Percentiles rank a stretch among this genome's conserved stretches.
Conservation (phyloP, 345 rosid species). For the Rhizophora apiculata region DNA sequence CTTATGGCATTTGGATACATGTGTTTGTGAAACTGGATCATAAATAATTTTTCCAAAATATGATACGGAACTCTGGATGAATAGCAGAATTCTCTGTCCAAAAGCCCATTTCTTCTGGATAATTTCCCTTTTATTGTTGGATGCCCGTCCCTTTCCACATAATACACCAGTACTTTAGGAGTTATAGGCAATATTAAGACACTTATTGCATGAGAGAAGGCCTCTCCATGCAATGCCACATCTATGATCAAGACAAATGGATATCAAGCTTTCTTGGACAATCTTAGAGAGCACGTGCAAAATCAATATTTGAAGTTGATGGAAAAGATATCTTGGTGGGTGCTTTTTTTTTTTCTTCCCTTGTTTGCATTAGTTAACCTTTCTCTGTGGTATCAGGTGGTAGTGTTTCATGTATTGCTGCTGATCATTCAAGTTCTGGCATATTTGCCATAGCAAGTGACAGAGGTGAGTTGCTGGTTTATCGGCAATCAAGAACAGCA, state of each 20-base stretch:
- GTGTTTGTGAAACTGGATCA: no score
- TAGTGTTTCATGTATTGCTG: slow-evolving; percentile 59
- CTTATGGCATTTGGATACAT: no score
- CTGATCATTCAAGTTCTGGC: slow-evolving; percentile 53
- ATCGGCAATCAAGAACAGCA: slow-evolving; percentile 23
- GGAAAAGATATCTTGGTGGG: background rate
- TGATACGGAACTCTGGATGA: no score
- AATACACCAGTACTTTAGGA: background rate
- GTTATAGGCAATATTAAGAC: background rate
- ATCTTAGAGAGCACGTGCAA: background rate
- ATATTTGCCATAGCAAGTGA: slow-evolving; percentile 50
- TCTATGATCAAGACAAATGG: background rate
- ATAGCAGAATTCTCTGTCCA: no score
- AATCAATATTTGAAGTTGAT: background rate
- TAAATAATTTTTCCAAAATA: no score
- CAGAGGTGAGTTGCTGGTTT: slow-evolving; percentile 66
- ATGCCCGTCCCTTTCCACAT: background rate
- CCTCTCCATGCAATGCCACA: background rate
- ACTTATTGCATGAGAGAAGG: background rate
- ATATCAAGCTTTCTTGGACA: background rate
- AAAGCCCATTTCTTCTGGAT: no score
- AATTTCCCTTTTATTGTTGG: no score
- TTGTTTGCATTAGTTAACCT: background rate
- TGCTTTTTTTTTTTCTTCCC: background rate
- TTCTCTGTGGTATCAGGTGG: slow-evolving; percentile 40